Percentiles rank a stretch among this genome's conserved stretches.
Evolutionary conservation across 192 early-diverging fungal genomes (phyloP).

Genomic region (Jimgerdemannia flammicorona): DNA sequence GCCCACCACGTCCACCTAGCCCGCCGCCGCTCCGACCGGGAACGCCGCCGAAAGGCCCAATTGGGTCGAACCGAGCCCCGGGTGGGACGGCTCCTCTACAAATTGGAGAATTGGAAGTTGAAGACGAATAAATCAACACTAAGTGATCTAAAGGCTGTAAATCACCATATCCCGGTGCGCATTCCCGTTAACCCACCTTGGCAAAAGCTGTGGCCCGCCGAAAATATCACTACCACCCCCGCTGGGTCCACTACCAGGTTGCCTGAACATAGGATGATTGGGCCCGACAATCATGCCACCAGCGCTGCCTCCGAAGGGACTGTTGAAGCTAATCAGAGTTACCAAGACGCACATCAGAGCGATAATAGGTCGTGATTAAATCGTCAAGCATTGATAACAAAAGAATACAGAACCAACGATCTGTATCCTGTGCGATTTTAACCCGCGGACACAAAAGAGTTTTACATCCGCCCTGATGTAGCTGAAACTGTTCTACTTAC

Average conservation of each 20-base stretch:
- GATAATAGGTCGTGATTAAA: too few relatives aligned
- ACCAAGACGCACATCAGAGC: background rate
- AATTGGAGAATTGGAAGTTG: background rate
- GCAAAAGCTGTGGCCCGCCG: slow-evolving; percentile 60
- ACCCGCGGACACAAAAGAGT: too few relatives aligned
- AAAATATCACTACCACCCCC: slow-evolving; percentile 38
- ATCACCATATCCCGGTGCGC: too few relatives aligned
- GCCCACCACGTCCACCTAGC: slow-evolving; percentile 33
- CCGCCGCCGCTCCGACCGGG: slow-evolving; percentile 35
- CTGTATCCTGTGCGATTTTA: too few relatives aligned
- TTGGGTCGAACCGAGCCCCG: slow-evolving; percentile 91
- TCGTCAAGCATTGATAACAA: too few relatives aligned
- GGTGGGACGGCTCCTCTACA: slow-evolving; percentile 68
- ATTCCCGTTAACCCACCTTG: slow-evolving; percentile 21
- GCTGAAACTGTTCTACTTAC: slow-evolving; percentile 14
- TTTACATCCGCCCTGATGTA: too few relatives aligned
- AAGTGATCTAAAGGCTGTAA: background rate
- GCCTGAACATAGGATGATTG: slow-evolving; percentile 84
- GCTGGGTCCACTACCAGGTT: slow-evolving; percentile 35
- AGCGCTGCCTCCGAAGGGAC: slow-evolving; percentile 36
- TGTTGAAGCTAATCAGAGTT: background rate
- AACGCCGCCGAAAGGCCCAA: slow-evolving; percentile 67
- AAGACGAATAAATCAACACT: slow-evolving; percentile 1
- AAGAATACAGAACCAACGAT: too few relatives aligned
- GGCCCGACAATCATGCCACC: slow-evolving; percentile 89